A percentile compares a stretch with the other conserved stretches of the same genome.
Evolutionary conservation across 2,329 filamentous ascomycete species (phyloP).

Genomic region (Colletotrichum trifolii): DNA sequence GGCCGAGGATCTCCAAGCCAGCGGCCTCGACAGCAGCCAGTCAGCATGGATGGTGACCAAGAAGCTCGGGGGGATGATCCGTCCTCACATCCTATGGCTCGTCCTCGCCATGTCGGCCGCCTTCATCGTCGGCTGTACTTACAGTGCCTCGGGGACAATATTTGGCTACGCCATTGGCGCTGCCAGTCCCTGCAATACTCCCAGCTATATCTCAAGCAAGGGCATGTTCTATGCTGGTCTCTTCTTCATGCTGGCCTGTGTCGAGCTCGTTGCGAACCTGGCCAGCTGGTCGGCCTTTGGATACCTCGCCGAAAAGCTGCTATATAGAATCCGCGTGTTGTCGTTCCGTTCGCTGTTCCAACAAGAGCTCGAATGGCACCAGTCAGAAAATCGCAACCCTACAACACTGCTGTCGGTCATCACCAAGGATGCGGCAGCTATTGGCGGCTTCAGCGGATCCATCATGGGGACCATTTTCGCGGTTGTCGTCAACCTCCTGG

Average conservation of each 20-base stretch:
- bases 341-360: conserved; percentile 73
- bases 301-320: conserved; percentile 67
- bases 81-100: conserved; percentile 52
- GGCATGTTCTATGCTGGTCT: conserved; percentile 64
- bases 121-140: conserved; percentile 66
- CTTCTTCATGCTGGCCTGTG: conserved; percentile 64
- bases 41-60: conserved; percentile 53
- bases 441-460: conserved; percentile 76
- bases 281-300: conserved; percentile 64
- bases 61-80: conserved; percentile 49
- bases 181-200: conserved; percentile 59
- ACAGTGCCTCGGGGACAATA: conserved; percentile 64
- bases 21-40: conserved; percentile 53
- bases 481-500: conserved; percentile 74
- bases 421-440: conserved; percentile 73
- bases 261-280: conserved; percentile 63
- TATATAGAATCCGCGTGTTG: conserved; percentile 71
- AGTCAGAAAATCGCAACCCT: conserved; percentile 71
- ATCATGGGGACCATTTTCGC: conserved; percentile 77
- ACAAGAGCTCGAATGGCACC: conserved; percentile 78
- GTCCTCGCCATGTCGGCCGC: conserved; percentile 54
- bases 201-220: conserved; percentile 48
- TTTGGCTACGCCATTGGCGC: conserved; percentile 55
- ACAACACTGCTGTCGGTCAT: conserved; percentile 73
- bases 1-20: conserved; percentile 45